Percentiles rank a stretch among this genome's conserved stretches.
Conservation (phyloP, 495 filamentous ascomycete genomes). For the Penicillium waksmanii region DNA sequence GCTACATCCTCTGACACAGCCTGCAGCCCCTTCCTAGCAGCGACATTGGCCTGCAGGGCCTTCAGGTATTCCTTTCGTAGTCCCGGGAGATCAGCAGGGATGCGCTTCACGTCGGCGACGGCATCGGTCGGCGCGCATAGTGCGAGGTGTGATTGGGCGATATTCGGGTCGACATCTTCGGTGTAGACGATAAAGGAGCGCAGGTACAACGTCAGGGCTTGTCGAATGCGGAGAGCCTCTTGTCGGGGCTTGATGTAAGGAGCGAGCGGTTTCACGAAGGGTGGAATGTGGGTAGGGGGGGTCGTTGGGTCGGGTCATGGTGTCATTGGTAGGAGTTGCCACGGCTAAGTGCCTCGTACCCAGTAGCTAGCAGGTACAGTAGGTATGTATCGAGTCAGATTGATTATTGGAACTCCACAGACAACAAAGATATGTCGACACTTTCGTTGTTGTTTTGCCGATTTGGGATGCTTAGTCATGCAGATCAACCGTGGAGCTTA, state of each 20-base stretch:
- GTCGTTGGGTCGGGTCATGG: slow-evolving; percentile 27
- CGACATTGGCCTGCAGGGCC: slow-evolving; percentile 60
- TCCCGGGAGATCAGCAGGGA: slow-evolving; percentile 43
- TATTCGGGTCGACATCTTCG: slow-evolving; percentile 31
- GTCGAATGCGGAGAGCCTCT: slow-evolving; percentile 50
- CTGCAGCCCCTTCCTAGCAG: slow-evolving; percentile 53
- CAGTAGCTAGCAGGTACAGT: no score
- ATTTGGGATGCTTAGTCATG: slow-evolving; percentile 28
- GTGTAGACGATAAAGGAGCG: slow-evolving; percentile 45
- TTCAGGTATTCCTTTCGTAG: slow-evolving; percentile 57
- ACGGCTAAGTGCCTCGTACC: not conserved
- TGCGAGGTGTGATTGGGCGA: slow-evolving; percentile 37
- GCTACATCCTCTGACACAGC: slow-evolving; percentile 34
- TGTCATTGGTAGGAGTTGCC: slow-evolving; percentile 23
- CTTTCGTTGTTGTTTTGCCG: slow-evolving; percentile 22
- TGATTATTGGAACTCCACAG: not conserved
- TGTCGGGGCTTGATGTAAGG: slow-evolving; percentile 51
- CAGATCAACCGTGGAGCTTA: slow-evolving; percentile 13
- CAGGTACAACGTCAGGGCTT: slow-evolving; percentile 47
- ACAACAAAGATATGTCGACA: not conserved
- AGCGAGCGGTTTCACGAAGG: slow-evolving; percentile 42
- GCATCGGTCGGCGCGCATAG: slow-evolving; percentile 42
- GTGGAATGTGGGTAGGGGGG: slow-evolving; percentile 42
- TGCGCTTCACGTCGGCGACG: slow-evolving; percentile 40
- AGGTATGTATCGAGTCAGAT: slow-evolving; percentile 5